Percentiles rank a stretch among this genome's conserved stretches.
Evolutionary conservation across 768 basidiomycete genomes (phyloP).

Genomic region (Gyrodon lividus): DNA sequence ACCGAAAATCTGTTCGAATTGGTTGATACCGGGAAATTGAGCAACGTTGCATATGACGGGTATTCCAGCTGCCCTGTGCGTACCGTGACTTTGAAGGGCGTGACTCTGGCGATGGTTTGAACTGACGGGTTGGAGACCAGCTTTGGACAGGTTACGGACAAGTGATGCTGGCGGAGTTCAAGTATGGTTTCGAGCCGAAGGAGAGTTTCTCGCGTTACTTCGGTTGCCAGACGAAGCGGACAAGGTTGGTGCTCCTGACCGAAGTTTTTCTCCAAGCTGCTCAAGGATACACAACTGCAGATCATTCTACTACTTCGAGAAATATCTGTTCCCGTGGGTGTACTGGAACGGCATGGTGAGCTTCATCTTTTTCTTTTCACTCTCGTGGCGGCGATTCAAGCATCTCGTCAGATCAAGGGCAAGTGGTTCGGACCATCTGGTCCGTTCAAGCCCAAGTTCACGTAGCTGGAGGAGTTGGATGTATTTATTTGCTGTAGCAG

Average conservation of each 20-base stretch:
- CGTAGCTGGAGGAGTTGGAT: slow-evolving; percentile 9
- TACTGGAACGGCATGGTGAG: slow-evolving; percentile 78
- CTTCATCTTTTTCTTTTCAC: neutral
- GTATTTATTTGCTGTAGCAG: neutral
- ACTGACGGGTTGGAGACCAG: slow-evolving; percentile 34
- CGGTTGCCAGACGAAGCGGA: slow-evolving; percentile 73
- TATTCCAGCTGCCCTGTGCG: slow-evolving; percentile 86
- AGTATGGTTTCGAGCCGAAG: slow-evolving; percentile 84
- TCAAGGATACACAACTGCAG: slow-evolving; percentile 30
- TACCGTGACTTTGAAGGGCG: slow-evolving; percentile 9
- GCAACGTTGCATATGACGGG: slow-evolving; percentile 77
- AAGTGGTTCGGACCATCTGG: slow-evolving; percentile 50
- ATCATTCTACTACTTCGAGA: slow-evolving; percentile 86
- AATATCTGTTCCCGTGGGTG: slow-evolving; percentile 42
- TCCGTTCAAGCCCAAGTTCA: slow-evolving; percentile 39
- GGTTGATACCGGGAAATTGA: slow-evolving; percentile 69
- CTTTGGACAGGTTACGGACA: slow-evolving; percentile 80
- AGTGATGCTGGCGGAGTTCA: slow-evolving; percentile 90
- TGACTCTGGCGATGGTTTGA: slow-evolving; percentile 1
- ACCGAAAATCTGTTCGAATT: slow-evolving; percentile 83
- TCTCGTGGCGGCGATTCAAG: slow-evolving; percentile 4
- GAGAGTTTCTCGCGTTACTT: slow-evolving; percentile 75
- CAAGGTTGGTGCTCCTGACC: slow-evolving; percentile 50
- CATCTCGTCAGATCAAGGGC: slow-evolving; percentile 34
- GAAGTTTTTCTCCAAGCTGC: neutral